Evolutionary conservation across 768 basidiomycete genomes (phyloP), one percentile per base, ranked within the genome.

Genomic region (Suillus weaverae): DNA sequence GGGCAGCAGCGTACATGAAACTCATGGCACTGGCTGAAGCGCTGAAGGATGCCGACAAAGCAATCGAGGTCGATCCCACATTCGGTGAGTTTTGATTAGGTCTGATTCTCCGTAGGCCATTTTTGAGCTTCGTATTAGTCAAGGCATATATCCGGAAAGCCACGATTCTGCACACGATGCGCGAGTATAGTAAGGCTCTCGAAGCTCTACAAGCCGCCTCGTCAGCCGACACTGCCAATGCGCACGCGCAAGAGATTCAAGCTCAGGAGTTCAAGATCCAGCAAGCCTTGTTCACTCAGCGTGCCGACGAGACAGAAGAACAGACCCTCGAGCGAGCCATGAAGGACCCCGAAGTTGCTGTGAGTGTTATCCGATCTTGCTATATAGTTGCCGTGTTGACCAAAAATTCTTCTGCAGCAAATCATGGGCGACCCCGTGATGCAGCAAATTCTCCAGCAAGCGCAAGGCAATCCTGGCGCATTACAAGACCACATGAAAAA

Each of bases 401-500:
- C 43, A 44, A 20, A 18, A 8, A n/a, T 46, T 39, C 26, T 62
- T 50, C 18, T 65, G 30, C 72, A 95, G 91, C 75, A 79, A 63
- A 95, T 95, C 72, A 94, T 96, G 92, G 81, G 77, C 70, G 95
- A 95, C 75, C 94, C 95, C 10, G 81, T 97, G 68, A 97, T 97
- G 92, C 92, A 97, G 78, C 87, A 88, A 64, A 97, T 99, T 69
- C 76, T 99, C 71, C 92, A 96, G 75, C 96, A 99, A 79, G 94
- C 95, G 8, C 97, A 99, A 79, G 71, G 79, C 59, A 89, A 98
- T 77, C 97, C 97, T 7, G 81, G 85, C 53, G 93, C 96, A 30
- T 81, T 99, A 64, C 91, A 93, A 76, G 94, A 97, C 70, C 97
- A 99, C 79, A 91, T 99, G 90, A 94, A 95, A 86, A 97, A 96